Evolutionary conservation across 2,329 filamentous ascomycete species (phyloP), one percentile per base, ranked within the genome.

Genomic region (Fusarium sp.): DNA sequence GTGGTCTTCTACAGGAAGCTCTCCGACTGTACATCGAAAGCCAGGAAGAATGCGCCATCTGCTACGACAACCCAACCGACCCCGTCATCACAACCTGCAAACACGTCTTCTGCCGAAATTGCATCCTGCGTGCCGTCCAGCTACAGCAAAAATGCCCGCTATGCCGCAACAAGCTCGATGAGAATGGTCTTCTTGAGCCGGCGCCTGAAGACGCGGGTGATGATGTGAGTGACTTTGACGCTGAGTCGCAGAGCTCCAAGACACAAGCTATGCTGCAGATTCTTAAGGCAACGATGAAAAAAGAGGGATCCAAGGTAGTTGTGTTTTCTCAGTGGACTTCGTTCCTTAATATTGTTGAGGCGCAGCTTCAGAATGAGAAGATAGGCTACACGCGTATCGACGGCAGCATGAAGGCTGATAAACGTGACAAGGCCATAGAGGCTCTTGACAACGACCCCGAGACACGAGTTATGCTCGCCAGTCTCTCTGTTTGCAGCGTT

Each of bases 81-180:
- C 92, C 94, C 0, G 88, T 96, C 51, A 96, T 97, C 72, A 97
- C 93, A 2, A 87, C 89, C 46, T 97, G 94, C 79, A 92, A 91
- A 25, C 94, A 97, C 76, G 83, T 89, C 2, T 97, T 94, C 77
- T 94, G 93, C 69, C 83, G 82, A 21, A 79, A 81, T 6, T 97
- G 94, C 76, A 93, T 97, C 64, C 83, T 88, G 51, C 87, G 87
- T 66, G 90, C 91, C 48, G 90, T 97, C 59, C 86, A 91, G 55
- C 83, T 87, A 2, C 92, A 96, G 74, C 85, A 90, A 53, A 93
- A 91, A 76, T 97, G 94, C 63, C 94, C 94, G 0, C 90, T 97
- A 85, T 97, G 94, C 73, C 90, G 93, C 20, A 88, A 90, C 8
- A 80, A 87, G 33, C 85, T 96, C 17, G 81, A 84, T 14, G 84